These are phyloP conservation scores for Gloeostereum incarnatum DNA, from an alignment of 768 basidiomycete genomes.

Conservation along the genomic window DNA sequence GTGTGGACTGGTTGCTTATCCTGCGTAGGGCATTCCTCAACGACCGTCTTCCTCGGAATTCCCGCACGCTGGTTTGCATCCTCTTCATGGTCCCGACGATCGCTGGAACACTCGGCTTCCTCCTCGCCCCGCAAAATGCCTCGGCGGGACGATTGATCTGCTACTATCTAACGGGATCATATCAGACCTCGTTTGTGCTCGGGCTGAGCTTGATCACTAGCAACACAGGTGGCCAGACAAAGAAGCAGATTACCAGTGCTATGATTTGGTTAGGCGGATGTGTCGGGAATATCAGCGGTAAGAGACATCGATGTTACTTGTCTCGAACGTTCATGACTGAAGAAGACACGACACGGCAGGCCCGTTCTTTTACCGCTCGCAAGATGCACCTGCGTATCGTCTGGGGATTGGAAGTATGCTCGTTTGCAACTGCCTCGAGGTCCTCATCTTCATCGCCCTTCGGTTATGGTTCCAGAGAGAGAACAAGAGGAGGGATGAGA, in stretches of 20 bases:
- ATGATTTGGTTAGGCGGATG: slow-evolving; percentile 8
- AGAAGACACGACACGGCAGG: background rate
- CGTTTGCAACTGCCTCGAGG: slow-evolving; percentile 7
- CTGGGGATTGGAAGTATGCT: slow-evolving; percentile 8
- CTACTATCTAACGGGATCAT: slow-evolving; percentile 12
- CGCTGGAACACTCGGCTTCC: slow-evolving; percentile 7
- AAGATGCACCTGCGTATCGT: slow-evolving; percentile 12
- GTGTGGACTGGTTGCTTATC: background rate
- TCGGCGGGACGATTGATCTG: slow-evolving; percentile 5
- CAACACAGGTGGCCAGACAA: slow-evolving; percentile 24
- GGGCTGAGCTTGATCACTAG: slow-evolving; percentile 18
- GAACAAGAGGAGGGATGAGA: slow-evolving; percentile 3
- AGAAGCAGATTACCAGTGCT: slow-evolving; percentile 6
- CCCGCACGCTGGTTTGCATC: slow-evolving; percentile 7
- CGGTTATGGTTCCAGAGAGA: background rate
- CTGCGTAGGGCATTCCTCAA: slow-evolving; percentile 5
- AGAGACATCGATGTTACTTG: background rate
- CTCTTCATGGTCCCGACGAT: slow-evolving; percentile 9
- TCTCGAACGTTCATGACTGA: background rate
- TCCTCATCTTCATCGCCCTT: slow-evolving; percentile 5
- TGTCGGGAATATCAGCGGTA: slow-evolving; percentile 12
- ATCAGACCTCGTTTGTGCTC: slow-evolving; percentile 12
- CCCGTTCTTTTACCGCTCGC: slow-evolving; percentile 8
- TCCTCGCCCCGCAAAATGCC: slow-evolving; percentile 8
- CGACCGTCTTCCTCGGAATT: slow-evolving; percentile 5